These are phyloP conservation scores for Tarenaya hassleriana DNA, from an alignment of 345 rosid genomes.

Conservation along the genomic window DNA sequence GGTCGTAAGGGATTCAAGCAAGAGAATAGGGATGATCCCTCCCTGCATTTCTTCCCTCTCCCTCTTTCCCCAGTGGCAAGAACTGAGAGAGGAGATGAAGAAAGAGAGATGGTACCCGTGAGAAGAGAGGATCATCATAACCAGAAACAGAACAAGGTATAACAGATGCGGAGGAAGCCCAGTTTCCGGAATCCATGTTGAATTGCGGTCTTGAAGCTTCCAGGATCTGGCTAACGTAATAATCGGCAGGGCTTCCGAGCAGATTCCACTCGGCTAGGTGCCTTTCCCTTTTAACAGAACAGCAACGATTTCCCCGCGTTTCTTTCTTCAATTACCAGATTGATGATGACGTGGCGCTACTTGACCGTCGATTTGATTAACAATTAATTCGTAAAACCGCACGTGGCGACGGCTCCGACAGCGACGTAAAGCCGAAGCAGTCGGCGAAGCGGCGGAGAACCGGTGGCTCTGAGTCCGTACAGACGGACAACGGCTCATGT, in stretches of 20 bases:
- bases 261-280: conserved; percentile 45
- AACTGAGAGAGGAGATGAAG: neutral
- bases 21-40: conserved; percentile 37
- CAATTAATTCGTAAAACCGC: too few relatives aligned
- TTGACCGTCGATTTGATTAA: too few relatives aligned
- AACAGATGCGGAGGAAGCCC: conserved; percentile 45
- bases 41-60: neutral
- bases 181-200: conserved; percentile 37
- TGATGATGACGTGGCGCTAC: too few relatives aligned
- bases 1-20: conserved; percentile 37
- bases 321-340: too few relatives aligned
- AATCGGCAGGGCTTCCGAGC: conserved; percentile 46
- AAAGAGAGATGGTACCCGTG: conserved; percentile 32
- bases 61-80: too few relatives aligned
- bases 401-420: too few relatives aligned
- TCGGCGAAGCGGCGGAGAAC: too few relatives aligned
- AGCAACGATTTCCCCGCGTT: conserved; percentile 21
- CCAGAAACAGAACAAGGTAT: conserved; percentile 39
- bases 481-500: too few relatives aligned
- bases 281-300: conserved; percentile 10
- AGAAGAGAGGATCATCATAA: conserved; percentile 45
- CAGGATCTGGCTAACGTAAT: conserved; percentile 46
- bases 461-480: too few relatives aligned
- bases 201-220: conserved; percentile 43
- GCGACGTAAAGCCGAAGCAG: too few relatives aligned